Percentiles rank a stretch among this genome's conserved stretches.
Conservation (phyloP, 1,139 yeast genomes). For the Taiozyma onychis region DNA sequence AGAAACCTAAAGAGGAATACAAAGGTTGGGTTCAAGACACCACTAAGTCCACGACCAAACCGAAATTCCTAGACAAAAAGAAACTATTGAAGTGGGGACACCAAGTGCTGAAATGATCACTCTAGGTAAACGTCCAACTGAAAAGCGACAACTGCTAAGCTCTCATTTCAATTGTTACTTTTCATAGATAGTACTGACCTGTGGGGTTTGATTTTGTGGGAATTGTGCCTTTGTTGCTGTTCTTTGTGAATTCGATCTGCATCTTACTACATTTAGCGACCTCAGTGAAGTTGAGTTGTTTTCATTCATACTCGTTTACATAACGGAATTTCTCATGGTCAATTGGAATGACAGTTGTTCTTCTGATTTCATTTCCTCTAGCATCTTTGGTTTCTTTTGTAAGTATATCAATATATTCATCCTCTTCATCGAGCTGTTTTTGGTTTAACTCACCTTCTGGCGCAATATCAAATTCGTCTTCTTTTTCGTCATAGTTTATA, state of each 20-base stretch:
- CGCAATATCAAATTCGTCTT: slow-evolving; percentile 85
- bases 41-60: background rate
- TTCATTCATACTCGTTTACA: background rate
- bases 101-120: no score
- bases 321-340: slow-evolving; percentile 8
- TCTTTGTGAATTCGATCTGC: background rate
- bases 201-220: no score
- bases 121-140: no score
- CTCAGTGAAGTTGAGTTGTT: background rate
- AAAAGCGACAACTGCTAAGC: no score
- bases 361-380: slow-evolving; percentile 40
- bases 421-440: slow-evolving; percentile 63
- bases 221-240: no score
- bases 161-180: background rate
- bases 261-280: background rate
- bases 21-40: no score
- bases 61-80: background rate
- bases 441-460: slow-evolving; percentile 58
- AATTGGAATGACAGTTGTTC: slow-evolving; percentile 14
- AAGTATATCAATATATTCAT: slow-evolving; percentile 60
- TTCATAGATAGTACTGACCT: no score
- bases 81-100: background rate
- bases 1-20: no score
- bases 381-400: slow-evolving; percentile 61
- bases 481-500: slow-evolving; percentile 80